These are phyloP conservation scores for Erythrobasidium hasegawianum DNA, from an alignment of 1,284 basidiomycete species.

Conservation along the genomic window DNA sequence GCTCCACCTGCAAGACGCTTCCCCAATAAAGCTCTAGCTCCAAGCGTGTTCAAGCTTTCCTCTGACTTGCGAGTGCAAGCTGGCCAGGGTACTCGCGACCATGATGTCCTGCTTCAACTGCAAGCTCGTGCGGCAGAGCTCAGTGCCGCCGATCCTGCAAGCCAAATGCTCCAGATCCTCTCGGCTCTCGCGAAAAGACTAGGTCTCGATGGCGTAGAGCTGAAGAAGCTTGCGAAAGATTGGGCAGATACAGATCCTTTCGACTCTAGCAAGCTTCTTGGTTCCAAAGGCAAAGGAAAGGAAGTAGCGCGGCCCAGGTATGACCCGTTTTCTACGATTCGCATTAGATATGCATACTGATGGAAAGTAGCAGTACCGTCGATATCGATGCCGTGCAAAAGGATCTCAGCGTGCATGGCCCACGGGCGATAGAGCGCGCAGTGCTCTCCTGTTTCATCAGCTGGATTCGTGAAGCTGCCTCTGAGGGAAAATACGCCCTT, in stretches of 20 bases:
- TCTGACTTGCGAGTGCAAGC: background rate
- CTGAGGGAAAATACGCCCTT: background rate
- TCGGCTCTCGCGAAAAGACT: conserved; percentile 21
- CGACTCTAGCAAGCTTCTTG: background rate
- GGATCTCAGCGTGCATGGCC: conserved; percentile 20
- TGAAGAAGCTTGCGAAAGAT: conserved; percentile 13
- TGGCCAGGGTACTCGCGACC: background rate
- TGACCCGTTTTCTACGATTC: background rate
- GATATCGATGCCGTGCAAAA: conserved; percentile 1
- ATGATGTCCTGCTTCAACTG: background rate
- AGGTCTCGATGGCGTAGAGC: conserved; percentile 18
- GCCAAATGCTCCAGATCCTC: conserved; percentile 18
- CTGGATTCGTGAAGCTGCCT: conserved; percentile 18
- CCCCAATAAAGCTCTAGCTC: no score
- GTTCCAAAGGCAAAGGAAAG: conserved; percentile 12
- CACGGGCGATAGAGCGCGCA: conserved; percentile 27
- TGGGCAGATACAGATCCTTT: conserved; percentile 13
- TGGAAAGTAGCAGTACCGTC: background rate
- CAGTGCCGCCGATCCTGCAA: background rate
- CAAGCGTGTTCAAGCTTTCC: background rate
- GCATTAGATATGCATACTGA: background rate
- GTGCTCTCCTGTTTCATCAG: conserved; percentile 24
- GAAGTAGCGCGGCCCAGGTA: background rate
- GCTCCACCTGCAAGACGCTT: no score
- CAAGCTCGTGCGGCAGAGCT: background rate